Evolutionary conservation across 225 moss, liverwort and hornwort species (phyloP).

Genomic region (Anthoceros angustus): DNA sequence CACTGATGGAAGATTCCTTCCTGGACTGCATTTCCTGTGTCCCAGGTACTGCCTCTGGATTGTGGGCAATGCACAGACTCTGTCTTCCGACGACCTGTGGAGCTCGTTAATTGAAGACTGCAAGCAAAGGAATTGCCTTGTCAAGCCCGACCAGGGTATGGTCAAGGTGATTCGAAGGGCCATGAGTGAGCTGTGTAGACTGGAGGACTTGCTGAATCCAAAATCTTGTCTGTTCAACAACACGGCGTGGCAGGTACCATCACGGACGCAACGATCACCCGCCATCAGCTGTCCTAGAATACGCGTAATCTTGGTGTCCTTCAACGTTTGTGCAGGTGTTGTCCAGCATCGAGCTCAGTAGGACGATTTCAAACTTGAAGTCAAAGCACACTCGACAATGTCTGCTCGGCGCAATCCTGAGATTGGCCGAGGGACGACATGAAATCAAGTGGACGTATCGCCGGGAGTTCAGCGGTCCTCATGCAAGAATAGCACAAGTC

Average conservation of each 20-base stretch:
- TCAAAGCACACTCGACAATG: neutral
- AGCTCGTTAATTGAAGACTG: constrained; percentile 43
- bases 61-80: constrained; percentile 44
- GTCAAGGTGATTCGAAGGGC: constrained; percentile 20
- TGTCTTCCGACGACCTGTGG: constrained; percentile 48
- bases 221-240: constrained; percentile 27
- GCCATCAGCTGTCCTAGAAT: no score
- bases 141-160: constrained; percentile 38
- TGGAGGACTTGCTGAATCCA: constrained; percentile 20
- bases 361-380: neutral
- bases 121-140: constrained; percentile 27
- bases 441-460: neutral
- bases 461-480: neutral
- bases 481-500: constrained; percentile 15
- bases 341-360: neutral
- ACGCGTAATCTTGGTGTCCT: neutral
- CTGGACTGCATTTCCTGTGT: neutral
- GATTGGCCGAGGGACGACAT: neutral
- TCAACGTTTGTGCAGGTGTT: neutral
- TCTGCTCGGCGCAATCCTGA: neutral
- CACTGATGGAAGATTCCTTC: neutral
- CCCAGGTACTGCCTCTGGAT: constrained; percentile 71
- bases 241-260: constrained; percentile 32
- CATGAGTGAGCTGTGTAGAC: constrained; percentile 25
- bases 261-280: no score